Evolutionary conservation across 2,329 filamentous ascomycete species (phyloP).

Genomic region (Grosmannia huntii): DNA sequence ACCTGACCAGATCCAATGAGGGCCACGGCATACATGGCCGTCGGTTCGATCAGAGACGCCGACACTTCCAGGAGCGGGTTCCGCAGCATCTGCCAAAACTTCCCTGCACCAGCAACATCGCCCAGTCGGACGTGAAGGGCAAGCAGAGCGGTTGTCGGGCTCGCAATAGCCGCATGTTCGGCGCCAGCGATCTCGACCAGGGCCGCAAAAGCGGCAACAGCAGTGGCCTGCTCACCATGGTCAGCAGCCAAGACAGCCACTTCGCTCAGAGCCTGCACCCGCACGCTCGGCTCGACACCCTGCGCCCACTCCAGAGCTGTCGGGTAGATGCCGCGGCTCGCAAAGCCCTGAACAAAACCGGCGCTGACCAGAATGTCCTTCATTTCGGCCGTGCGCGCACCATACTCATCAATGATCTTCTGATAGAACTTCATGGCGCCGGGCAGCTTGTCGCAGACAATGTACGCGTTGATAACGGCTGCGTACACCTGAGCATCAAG

Average conservation of each 20-base stretch:
- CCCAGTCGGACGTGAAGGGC: conserved; percentile 77
- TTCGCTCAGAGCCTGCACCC: conserved; percentile 52
- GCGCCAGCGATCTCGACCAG: conserved; percentile 43
- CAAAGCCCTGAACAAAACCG: conserved; percentile 68
- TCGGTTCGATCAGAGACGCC: conserved; percentile 66
- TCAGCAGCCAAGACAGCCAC: conserved; percentile 74
- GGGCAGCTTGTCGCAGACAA: conserved; percentile 65
- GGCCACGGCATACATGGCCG: conserved; percentile 80
- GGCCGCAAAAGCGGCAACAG: conserved; percentile 51
- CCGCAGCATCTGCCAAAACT: conserved; percentile 68
- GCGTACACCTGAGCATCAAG: conserved; percentile 80
- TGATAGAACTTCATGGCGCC: conserved; percentile 77
- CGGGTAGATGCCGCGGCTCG: conserved; percentile 55
- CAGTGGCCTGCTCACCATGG: conserved; percentile 55
- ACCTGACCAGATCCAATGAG: conserved; percentile 77
- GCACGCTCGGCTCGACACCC: conserved; percentile 44
- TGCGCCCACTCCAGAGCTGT: conserved; percentile 66
- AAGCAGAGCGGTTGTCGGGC: conserved; percentile 46
- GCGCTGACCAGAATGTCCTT: conserved; percentile 58
- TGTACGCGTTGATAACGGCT: conserved; percentile 80
- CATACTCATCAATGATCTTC: conserved; percentile 56
- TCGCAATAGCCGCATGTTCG: conserved; percentile 34
- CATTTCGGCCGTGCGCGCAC: conserved; percentile 45
- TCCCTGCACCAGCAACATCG: conserved; percentile 62
- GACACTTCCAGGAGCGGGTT: conserved; percentile 47